Base-by-base conservation (phyloP, 2,329 filamentous ascomycete genomes). In the Stromatinia cepivora region DNA sequence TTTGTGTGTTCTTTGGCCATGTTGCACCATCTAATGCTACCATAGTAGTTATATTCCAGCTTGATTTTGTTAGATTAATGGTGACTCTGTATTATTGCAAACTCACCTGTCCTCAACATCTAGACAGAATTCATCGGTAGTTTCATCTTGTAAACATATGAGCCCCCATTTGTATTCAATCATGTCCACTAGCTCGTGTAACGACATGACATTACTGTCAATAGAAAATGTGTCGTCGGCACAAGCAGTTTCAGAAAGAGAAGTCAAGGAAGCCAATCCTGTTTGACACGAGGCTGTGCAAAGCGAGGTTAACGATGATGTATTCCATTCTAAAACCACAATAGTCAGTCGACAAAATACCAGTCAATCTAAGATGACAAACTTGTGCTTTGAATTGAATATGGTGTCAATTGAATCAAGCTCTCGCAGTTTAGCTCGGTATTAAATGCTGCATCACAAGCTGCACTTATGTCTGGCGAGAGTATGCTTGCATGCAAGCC, bases 11-110 rank as follows among this genome's bases (percentile, higher is more conserved):
- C 31, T 31, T 28, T 53, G 50, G 50, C 50, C 50, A 53, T 53
- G 50, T 53, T 31, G 50, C 50, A 53, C 11, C 50, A 53, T 3
- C 50, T 17, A 31, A 31, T 31, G 50, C 25, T 15, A 53, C 50
- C 50, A 53, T 53, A 53, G 50, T 53, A 25, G 50, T 53, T 53
- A 53, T 53, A 13, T 53, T 53, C 50, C 50, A 53, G 50, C 50
- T 53, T 17, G 25, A 53, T 31, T 5, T 17, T 31, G 50, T 53
- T 28, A 53, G 25, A 31, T 31, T 53, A 53, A 36, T 36, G 4
- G 34, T 36, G 34, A 36, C 34, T 36, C 4, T 36, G 6, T 36
- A 36, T 36, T 36, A 36, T 36, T 17, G 50, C 17, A 28, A 53
- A 53, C 17, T 15, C 31, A 53, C 50, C 50, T 53, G 31, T 53